Base-by-base conservation (phyloP, 2,329 filamentous ascomycete species). In the Periconia digitata region DNA sequence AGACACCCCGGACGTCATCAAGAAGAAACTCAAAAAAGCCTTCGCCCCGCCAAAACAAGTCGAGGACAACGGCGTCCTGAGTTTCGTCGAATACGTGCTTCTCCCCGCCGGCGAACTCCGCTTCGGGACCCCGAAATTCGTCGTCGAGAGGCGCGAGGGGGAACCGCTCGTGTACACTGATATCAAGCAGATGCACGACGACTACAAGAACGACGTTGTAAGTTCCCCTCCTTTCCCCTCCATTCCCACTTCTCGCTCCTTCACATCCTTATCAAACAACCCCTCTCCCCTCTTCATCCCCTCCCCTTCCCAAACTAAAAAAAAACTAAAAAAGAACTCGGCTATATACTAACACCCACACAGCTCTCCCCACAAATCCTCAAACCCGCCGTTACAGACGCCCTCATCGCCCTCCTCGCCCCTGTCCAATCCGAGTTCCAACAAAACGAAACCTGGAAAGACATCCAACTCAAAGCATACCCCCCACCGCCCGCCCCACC, bases 51-150 rank as follows among this genome's bases (percentile, higher is more conserved):
- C 91, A 24, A 84, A 85, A 63, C 79, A 87, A 21, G 79, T 89
- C 4, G 90, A 95, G 61, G 88, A 86, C 23, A 97, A 97, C 67
- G 94, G 92, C 17, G 78, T 97, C 12, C 76, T 97, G 43, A 84
- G 87, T 2, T 92, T 97, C 53, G 85, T 94, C 17, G 89, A 97
- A 72, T 90, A 84, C 66, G 90, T 96, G 23, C 79, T 97, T 24
- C 80, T 99, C 8, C 90, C 91, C 0, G 88, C 86, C 2, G 78
- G 85, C 8, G 79, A 80, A n/a, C 76, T 95, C 40, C 80, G 74
- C 52, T 64, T 69, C 17, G 77, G 78, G 40, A 71, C 72, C 46
- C 74, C 71, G 13, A 80, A 82, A 44, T 95, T 96, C 69, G 74
- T 78, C 5, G 87, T 95, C 7, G 78, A 85, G 54, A 78, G 85